These are phyloP conservation scores for Rauvolfia tetraphylla DNA, from an alignment of 257 asterid genomes.

Conservation along the genomic window DNA sequence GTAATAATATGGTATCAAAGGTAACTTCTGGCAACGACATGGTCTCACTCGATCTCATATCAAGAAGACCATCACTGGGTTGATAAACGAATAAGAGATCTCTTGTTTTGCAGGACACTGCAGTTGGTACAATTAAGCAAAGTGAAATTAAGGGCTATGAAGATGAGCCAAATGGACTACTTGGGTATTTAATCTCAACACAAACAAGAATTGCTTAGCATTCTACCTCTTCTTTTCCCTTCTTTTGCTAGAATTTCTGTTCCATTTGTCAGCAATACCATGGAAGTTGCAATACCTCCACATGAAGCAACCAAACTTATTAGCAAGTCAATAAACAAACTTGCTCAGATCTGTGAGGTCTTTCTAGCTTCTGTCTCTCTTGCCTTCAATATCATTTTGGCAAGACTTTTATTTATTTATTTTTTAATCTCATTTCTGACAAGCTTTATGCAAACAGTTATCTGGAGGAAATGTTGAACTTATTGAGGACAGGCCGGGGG, in stretches of 20 bases:
- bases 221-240: not conserved
- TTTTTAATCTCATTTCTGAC: not conserved
- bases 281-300: slow-evolving; percentile 85
- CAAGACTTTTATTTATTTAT: too few relatives aligned
- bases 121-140: slow-evolving; percentile 46
- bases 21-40: too few relatives aligned
- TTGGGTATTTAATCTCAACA: slow-evolving; percentile 40
- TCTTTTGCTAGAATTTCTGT: slow-evolving; percentile 47
- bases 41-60: too few relatives aligned
- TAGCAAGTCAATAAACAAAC: slow-evolving; percentile 67
- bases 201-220: not conserved
- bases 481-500: slow-evolving; percentile 60
- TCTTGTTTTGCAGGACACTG: slow-evolving; percentile 49
- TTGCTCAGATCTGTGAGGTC: slow-evolving; percentile 81
- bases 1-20: slow-evolving; percentile 11
- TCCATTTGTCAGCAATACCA: slow-evolving; percentile 76
- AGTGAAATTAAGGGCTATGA: slow-evolving; percentile 59
- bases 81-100: slow-evolving; percentile 8
- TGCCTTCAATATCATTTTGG: not conserved
- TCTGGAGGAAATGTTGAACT: slow-evolving; percentile 87
- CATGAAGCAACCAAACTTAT: slow-evolving; percentile 75
- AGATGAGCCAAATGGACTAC: slow-evolving; percentile 54
- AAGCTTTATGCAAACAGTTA: slow-evolving; percentile 40
- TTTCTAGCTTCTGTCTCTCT: slow-evolving; percentile 13
- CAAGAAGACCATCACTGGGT: slow-evolving; percentile 20